phyloP scores from a whole-genome alignment of 2,329 filamentous ascomycete species.

The Botrytis elliptica region DNA sequence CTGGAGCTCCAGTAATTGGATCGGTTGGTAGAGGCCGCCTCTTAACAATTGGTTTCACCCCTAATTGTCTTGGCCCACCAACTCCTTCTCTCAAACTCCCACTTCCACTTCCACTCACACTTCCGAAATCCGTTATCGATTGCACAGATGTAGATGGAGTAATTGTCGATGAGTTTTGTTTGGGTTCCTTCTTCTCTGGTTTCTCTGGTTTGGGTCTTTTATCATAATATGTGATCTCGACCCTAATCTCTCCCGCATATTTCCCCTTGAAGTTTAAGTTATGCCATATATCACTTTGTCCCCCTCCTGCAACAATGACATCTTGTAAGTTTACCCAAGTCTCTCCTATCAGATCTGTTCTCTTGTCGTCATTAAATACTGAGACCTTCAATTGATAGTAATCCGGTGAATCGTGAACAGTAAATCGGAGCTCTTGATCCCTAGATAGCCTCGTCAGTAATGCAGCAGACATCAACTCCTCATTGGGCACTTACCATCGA shows the following conservation, averaged over 20 bases:
- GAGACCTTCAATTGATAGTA: conserved; percentile 96
- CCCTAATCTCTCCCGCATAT: conserved; percentile 90
- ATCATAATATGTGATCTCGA: conserved; percentile 97
- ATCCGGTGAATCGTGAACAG: conserved; percentile 92
- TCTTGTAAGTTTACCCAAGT: conserved; percentile 81
- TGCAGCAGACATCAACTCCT: not conserved
- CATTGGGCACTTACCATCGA: conserved; percentile 66
- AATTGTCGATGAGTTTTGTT: conserved; percentile 34
- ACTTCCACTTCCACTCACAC: conserved; percentile 14
- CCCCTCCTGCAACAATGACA: conserved; percentile 81
- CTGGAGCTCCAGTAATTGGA: conserved; percentile 52
- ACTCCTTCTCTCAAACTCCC: conserved; percentile 38
- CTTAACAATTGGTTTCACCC: conserved; percentile 62
- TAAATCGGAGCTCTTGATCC: conserved; percentile 97
- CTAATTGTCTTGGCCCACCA: conserved; percentile 48
- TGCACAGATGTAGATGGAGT: conserved; percentile 36
- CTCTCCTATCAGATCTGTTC: conserved; percentile 93
- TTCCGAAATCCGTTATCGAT: conserved; percentile 30
- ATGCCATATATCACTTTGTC: conserved; percentile 95
- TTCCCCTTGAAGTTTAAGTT: conserved; percentile 83
- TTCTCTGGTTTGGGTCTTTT: conserved; percentile 78
- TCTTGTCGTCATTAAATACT: conserved; percentile 97
- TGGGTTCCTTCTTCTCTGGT: conserved; percentile 49
- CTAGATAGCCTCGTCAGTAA: conserved; percentile 49
- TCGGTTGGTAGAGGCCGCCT: conserved; percentile 80